Conservation (phyloP, 768 basidiomycete genomes). For the Harrya chromipes region DNA sequence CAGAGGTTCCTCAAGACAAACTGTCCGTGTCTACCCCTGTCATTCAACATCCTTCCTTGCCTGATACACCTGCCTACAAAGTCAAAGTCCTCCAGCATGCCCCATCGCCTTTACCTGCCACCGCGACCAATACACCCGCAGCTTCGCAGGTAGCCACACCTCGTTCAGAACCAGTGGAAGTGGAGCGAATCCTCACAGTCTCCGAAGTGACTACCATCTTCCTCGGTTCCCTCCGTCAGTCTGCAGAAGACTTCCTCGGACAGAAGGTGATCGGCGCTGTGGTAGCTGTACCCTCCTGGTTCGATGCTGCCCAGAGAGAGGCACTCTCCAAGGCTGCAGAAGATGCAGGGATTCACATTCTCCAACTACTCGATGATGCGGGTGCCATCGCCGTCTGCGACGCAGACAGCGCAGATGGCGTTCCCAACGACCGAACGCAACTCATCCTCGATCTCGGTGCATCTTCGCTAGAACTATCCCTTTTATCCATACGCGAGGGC, state of each 20-base stretch:
- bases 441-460: slow-evolving; percentile 81
- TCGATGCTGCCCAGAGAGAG: slow-evolving; percentile 60
- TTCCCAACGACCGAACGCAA: slow-evolving; percentile 65
- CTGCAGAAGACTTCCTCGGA: slow-evolving; percentile 89
- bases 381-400: slow-evolving; percentile 66
- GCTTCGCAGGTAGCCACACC: slow-evolving; percentile 70
- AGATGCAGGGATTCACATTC: slow-evolving; percentile 77
- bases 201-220: slow-evolving; percentile 84
- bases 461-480: slow-evolving; percentile 63
- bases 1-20: slow-evolving; percentile 60
- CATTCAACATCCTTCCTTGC: slow-evolving; percentile 68
- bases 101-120: slow-evolving; percentile 61
- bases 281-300: slow-evolving; percentile 76
- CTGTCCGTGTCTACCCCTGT: slow-evolving; percentile 60
- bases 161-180: slow-evolving; percentile 64
- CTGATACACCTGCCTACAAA: slow-evolving; percentile 79
- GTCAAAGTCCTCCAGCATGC: slow-evolving; percentile 79
- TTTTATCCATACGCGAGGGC: slow-evolving; percentile 75
- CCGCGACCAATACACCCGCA: slow-evolving; percentile 56
- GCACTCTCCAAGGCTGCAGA: slow-evolving; percentile 73
- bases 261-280: slow-evolving; percentile 77
- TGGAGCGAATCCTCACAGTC: slow-evolving; percentile 71
- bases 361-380: slow-evolving; percentile 86
- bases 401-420: slow-evolving; percentile 40
- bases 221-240: slow-evolving; percentile 77